Base-by-base conservation (phyloP, 495 filamentous ascomycete species). In the Penicillium paxilli region DNA sequence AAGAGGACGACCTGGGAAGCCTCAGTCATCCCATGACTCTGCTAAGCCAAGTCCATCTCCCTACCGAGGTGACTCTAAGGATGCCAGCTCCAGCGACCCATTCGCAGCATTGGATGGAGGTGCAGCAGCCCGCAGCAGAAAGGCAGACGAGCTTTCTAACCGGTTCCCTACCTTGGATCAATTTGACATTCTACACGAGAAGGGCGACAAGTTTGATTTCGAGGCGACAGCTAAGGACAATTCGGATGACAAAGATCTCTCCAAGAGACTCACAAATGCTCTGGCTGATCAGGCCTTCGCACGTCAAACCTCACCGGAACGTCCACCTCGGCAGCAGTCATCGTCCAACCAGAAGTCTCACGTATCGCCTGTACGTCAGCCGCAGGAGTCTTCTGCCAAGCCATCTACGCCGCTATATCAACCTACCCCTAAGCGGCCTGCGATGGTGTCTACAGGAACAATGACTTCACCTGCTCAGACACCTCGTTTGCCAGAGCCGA, bases 91-190 rank as follows among this genome's bases (percentile, higher is more conserved):
- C n/a, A 84, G 79, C 48, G 94, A 98, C 69, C 94, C 94, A 1
- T 98, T 97, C 70, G 87, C 88, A 23, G 90, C 88, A 5, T 76
- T 98, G 16, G 94, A 98, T 66, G 81, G 86, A 7, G 68, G 58
- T 25, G 82, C 80, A 46, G 55, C 81, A 11, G 65, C 77, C 42
- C 62, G 72, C 14, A 76, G 77, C 16, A 75, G 76, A 12, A 72
- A 75, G 41, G 72, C 70, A 5, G 94, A 98, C 59, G 95, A 97
- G 59, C 71, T 96, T 47, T 89, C 92, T 3, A 81, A 84, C 42
- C 83, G 88, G 46, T 98, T 97, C 59, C 94, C 94, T 3, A 90
- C 90, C 9, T 77, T 98, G 24, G 93, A 98, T 54, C 90, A 98
- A 58, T 98, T 98, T 65, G 83, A 92, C 21, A 78, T 98, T 35